Conservation (phyloP, 108 stramenopile genomes). For the Nitzschia inconspicua region DNA sequence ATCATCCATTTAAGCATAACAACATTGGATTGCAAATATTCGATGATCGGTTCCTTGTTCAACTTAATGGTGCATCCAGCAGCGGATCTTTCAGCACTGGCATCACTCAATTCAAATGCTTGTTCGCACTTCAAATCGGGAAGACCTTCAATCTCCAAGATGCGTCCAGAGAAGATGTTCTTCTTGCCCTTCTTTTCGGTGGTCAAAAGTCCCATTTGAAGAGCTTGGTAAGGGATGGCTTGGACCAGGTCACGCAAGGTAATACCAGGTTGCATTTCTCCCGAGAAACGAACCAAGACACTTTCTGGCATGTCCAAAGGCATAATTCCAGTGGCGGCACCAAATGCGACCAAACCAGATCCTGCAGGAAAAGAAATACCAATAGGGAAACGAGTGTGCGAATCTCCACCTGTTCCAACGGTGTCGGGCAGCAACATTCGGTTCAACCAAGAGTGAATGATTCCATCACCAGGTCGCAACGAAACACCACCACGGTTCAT, state of each 20-base stretch:
- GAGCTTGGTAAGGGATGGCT: conserved; percentile 93
- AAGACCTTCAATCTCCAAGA: conserved; percentile 95
- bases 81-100: conserved; percentile 91
- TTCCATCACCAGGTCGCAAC: conserved; percentile 94
- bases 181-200: conserved; percentile 95
- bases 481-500: conserved; percentile 92
- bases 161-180: conserved; percentile 92
- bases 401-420: conserved; percentile 96
- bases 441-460: conserved; percentile 97
- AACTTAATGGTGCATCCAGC: conserved; percentile 96
- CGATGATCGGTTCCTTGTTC: conserved; percentile 92
- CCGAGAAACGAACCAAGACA: conserved; percentile 89
- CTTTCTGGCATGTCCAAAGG: conserved; percentile 95
- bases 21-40: conserved; percentile 90
- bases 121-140: conserved; percentile 94
- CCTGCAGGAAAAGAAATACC: conserved; percentile 97
- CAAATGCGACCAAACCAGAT: conserved; percentile 93
- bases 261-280: conserved; percentile 93
- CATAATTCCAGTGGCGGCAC: conserved; percentile 94
- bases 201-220: conserved; percentile 88
- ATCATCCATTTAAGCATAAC: conserved; percentile 99
- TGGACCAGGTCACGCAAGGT: conserved; percentile 95
- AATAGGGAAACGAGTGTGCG: conserved; percentile 95
- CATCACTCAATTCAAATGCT: conserved; percentile 93
- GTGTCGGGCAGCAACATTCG: conserved; percentile 96